Base-by-base conservation (phyloP, 768 basidiomycete species). In the Naganishia vaughanmartiniae region DNA sequence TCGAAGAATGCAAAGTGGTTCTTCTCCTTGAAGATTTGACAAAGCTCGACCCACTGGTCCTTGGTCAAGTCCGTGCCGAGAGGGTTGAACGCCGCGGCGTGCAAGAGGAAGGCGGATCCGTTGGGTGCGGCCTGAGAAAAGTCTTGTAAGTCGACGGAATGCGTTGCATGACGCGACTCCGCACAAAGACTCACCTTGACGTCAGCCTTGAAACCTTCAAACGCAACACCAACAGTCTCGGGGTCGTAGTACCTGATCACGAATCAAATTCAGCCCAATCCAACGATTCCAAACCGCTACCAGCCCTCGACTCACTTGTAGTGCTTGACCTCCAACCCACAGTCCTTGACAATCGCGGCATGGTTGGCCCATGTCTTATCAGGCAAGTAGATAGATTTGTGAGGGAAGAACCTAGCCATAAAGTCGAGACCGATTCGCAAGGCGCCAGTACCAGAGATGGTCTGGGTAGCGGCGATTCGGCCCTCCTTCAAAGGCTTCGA, bases 1-100 rank as follows among this genome's bases (percentile, higher is more conserved):
- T 99, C 96, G 81, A 98, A 97, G 88, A 97, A 93, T 65, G 95
- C 91, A 88, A 97, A 95, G 76, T 95, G 87, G 73, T 88, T 87
- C 84, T 87, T 91, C 84, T 92, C 74, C 78, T 91, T 88, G 75
- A 95, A 83, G 71, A 98, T 84, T 76, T 92, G 86, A 53, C 91
- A 92, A 72, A 99, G 88, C 80, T 91, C 87, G 72, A 85, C 86
- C 96, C 96, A 99, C 83, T 99, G 93, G 60, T 88, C 89, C 26
- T 85, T 87, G 12, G 94, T 96, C 34, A 93, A 94, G 83, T 99
- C 96, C 74, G 98, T 87, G 72, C 96, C 95, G 1, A 95, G 98
- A n/a, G 95, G 95, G 83, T 99, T 99, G 86, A 98, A 93, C 31
- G 95, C 96, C 82, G 96, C 98, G 3, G 68, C 68, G 57, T 69